Conservation (phyloP, 495 filamentous ascomycete species). For the Lasiosphaeria hispida region DNA sequence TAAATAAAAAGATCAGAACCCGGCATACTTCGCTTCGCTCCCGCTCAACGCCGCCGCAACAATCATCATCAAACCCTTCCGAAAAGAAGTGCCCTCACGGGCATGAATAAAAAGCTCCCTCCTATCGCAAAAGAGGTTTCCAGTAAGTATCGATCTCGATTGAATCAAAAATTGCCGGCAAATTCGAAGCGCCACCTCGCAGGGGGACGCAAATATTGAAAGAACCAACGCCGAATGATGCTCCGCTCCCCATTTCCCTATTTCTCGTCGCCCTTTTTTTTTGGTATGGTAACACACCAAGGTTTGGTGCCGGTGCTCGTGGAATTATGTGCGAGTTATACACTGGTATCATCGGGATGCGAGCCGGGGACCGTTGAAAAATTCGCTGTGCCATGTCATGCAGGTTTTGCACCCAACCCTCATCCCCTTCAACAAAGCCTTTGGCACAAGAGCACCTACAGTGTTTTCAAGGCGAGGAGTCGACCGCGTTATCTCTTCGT, state of each 20-base stretch:
- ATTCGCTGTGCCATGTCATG: background rate
- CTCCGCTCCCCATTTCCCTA: conserved; percentile 3
- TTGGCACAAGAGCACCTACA: too few relatives aligned
- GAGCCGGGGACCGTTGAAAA: background rate
- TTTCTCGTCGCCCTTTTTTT: background rate
- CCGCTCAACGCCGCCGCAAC: too few relatives aligned
- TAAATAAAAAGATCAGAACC: conserved; percentile 6
- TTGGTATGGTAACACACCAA: background rate
- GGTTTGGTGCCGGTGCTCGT: background rate
- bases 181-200: background rate
- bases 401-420: background rate
- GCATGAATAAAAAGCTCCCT: background rate
- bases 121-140: background rate
- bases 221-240: conserved; percentile 10
- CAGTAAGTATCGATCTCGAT: background rate
- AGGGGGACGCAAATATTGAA: background rate
- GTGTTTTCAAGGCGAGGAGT: too few relatives aligned
- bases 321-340: conserved; percentile 15
- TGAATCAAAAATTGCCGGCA: background rate
- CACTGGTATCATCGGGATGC: conserved; percentile 19
- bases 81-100: too few relatives aligned
- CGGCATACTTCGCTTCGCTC: background rate
- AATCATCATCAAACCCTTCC: too few relatives aligned
- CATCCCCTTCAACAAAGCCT: too few relatives aligned
- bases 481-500: background rate